A percentile compares a stretch with the other conserved stretches of the same genome.
phyloP scores from a whole-genome alignment of 192 early-diverging fungal species.

The Diversispora eburnea region DNA sequence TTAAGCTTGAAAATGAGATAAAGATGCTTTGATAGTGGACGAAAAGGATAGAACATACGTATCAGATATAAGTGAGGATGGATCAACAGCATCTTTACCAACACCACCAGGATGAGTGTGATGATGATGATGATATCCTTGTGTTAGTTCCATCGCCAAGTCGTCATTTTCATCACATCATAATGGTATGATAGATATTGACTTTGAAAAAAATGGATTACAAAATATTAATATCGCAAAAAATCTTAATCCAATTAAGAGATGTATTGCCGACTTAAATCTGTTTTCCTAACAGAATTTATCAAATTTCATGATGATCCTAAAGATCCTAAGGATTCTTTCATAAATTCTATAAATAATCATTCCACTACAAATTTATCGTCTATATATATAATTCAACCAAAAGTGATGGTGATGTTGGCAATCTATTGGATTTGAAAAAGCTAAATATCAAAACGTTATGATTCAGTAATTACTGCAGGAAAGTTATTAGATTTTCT shows the following conservation, averaged over 20 bases:
- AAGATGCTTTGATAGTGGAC: no score
- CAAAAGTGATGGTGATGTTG: neutral
- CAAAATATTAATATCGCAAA: neutral
- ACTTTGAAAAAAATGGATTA: no score
- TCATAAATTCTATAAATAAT: neutral
- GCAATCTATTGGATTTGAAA: neutral
- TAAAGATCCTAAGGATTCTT: no score
- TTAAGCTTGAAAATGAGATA: no score
- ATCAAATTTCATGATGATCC: constrained; percentile 10
- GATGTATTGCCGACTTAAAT: neutral
- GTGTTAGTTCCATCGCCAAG: neutral
- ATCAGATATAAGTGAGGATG: neutral
- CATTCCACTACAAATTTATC: neutral
- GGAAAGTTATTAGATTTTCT: neutral
- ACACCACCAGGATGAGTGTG: no score
- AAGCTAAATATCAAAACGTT: neutral
- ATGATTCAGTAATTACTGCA: neutral
- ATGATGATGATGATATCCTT: neutral
- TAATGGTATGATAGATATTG: neutral
- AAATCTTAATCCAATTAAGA: constrained; percentile 11
- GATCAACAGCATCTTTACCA: neutral
- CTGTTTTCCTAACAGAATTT: neutral
- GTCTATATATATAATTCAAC: no score
- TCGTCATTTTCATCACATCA: neutral
- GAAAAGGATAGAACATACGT: neutral